These are phyloP conservation scores for Plasmodium falciparum DNA, from an alignment of 169 alveolate genomes.

Conservation along the genomic window DNA sequence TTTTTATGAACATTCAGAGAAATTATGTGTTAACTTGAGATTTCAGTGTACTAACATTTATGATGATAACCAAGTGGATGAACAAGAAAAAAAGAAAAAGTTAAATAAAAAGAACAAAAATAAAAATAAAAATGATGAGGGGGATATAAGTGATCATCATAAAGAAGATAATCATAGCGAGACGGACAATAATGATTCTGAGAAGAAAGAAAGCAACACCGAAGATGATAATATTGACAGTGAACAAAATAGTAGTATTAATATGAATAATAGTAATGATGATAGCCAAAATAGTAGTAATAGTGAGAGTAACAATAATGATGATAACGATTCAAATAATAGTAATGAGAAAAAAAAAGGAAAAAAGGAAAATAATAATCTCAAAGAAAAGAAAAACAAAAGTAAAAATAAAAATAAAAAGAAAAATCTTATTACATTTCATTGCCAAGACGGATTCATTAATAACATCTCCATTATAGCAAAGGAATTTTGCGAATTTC, in stretches of 20 bases:
- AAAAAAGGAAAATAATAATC: neutral
- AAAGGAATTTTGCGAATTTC: slow-evolving; percentile 48
- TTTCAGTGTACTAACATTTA: slow-evolving; percentile 34
- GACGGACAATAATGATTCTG: neutral
- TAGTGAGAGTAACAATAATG: neutral
- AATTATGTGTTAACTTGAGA: slow-evolving; percentile 31
- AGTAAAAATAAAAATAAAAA: neutral
- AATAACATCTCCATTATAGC: slow-evolving; percentile 33
- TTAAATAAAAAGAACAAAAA: neutral
- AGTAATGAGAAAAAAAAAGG: neutral
- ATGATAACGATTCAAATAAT: neutral
- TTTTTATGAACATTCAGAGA: slow-evolving; percentile 24
- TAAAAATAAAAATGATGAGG: neutral
- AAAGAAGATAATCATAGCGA: neutral
- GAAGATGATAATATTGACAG: neutral
- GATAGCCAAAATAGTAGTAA: neutral
- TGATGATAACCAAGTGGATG: neutral
- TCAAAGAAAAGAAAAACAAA: neutral
- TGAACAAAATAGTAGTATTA: neutral
- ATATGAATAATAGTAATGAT: neutral
- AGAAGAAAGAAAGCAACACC: neutral
- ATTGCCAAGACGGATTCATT: slow-evolving; percentile 43
- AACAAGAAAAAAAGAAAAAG: neutral
- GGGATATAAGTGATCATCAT: neutral
- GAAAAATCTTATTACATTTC: slow-evolving; percentile 5